Evolutionary conservation across 1,284 basidiomycete species (phyloP).

Genomic region (Malassezia sp.): DNA sequence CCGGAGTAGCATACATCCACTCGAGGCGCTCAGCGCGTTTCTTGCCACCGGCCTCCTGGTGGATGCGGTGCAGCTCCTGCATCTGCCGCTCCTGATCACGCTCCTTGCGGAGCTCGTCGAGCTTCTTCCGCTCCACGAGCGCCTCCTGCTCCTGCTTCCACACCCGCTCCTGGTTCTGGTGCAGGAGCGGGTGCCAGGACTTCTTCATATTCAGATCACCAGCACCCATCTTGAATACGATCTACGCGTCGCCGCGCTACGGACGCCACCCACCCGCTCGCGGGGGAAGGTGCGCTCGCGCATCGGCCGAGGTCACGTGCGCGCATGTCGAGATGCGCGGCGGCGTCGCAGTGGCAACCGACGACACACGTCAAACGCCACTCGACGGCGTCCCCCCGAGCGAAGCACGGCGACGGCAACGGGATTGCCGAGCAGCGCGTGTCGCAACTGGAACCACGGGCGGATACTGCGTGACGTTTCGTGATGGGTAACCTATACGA

Average conservation of each 20-base stretch:
- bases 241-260: background rate
- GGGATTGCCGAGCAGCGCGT: too few relatives aligned
- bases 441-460: too few relatives aligned
- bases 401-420: too few relatives aligned
- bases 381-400: too few relatives aligned
- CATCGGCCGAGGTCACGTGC: slow-evolving; percentile 8
- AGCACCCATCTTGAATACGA: slow-evolving; percentile 81
- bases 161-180: slow-evolving; percentile 96
- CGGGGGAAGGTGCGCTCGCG: background rate
- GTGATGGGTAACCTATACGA: slow-evolving; percentile 16
- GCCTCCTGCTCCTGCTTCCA: slow-evolving; percentile 97
- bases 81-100: slow-evolving; percentile 92
- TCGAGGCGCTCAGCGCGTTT: slow-evolving; percentile 86
- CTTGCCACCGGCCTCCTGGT: slow-evolving; percentile 72
- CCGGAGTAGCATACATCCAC: slow-evolving; percentile 98
- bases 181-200: slow-evolving; percentile 89
- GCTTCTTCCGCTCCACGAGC: slow-evolving; percentile 92
- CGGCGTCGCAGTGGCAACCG: too few relatives aligned
- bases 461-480: too few relatives aligned
- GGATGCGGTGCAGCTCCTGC: slow-evolving; percentile 80
- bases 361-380: too few relatives aligned
- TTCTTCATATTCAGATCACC: slow-evolving; percentile 76
- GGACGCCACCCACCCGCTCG: background rate
- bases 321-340: too few relatives aligned
- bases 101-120: slow-evolving; percentile 89